Percentiles rank a stretch among this genome's conserved stretches.
phyloP scores from a whole-genome alignment of 306 rosid species.

The Malus fusca region DNA sequence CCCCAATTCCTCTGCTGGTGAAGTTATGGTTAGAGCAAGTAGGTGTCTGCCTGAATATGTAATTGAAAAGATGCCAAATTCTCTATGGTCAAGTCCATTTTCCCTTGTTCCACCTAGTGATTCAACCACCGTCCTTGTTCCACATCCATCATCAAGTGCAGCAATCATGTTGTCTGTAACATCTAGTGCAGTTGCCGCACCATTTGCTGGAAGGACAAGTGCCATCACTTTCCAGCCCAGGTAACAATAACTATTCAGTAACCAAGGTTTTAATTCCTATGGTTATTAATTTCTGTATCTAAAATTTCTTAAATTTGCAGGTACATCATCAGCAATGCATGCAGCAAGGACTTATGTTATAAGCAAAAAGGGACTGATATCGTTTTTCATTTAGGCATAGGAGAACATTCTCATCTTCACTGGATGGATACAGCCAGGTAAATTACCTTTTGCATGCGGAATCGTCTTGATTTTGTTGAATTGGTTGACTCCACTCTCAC shows the following conservation, averaged over 20 bases:
- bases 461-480: background rate
- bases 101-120: constrained; percentile 80
- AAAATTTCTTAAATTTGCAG: constrained; percentile 42
- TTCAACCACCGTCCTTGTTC: constrained; percentile 72
- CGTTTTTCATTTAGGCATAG: constrained; percentile 43
- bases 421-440: constrained; percentile 82
- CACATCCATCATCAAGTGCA: constrained; percentile 57
- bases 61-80: constrained; percentile 27
- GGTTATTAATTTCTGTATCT: background rate
- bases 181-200: constrained; percentile 58
- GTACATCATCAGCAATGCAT: constrained; percentile 87
- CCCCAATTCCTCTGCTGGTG: constrained; percentile 47
- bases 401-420: constrained; percentile 87
- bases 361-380: constrained; percentile 82
- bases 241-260: constrained; percentile 23
- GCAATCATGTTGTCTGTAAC: constrained; percentile 71
- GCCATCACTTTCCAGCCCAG: constrained; percentile 91
- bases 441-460: background rate
- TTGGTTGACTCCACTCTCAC: background rate
- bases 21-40: constrained; percentile 60
- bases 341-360: constrained; percentile 70
- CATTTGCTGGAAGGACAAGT: constrained; percentile 65
- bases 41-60: constrained; percentile 38
- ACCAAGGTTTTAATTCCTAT: background rate
- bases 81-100: constrained; percentile 76